Conservation (phyloP, 306 rosid species). For the Castanea mollissima region DNA sequence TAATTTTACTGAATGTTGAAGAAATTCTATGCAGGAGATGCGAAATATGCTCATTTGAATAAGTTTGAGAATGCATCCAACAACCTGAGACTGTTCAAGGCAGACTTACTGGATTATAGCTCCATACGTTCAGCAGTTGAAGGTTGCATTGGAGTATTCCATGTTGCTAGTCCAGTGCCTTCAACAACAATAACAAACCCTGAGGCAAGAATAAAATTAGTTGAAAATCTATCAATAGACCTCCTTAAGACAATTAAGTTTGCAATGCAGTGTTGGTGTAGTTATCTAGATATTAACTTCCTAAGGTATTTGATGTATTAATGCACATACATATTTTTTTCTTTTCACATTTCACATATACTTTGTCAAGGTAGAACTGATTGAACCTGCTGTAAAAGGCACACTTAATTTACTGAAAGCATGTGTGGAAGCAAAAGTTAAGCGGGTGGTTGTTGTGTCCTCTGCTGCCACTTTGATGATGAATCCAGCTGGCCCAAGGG, state of each 20-base stretch:
- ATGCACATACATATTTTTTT: no score
- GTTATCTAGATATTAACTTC: background rate
- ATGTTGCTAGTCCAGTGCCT: conserved; percentile 56
- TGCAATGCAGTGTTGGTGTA: background rate
- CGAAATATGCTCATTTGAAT: conserved; percentile 28
- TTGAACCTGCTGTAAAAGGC: conserved; percentile 32
- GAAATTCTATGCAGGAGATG: conserved; percentile 19
- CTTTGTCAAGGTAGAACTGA: conserved; percentile 21
- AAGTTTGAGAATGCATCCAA: conserved; percentile 37
- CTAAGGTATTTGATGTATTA: background rate
- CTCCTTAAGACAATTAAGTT: background rate
- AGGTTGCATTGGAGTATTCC: conserved; percentile 50
- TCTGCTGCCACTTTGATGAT: conserved; percentile 23
- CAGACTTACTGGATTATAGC: conserved; percentile 32
- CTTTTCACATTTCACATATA: background rate
- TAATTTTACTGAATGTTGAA: background rate
- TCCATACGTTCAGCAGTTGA: conserved; percentile 32
- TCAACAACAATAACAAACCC: conserved; percentile 30
- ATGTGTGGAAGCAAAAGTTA: conserved; percentile 35
- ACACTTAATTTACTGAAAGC: conserved; percentile 38
- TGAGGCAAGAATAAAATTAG: conserved; percentile 21
- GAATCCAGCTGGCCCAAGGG: conserved; percentile 38
- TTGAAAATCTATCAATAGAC: background rate
- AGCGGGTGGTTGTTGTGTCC: conserved; percentile 42
- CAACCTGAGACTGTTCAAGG: conserved; percentile 39